phyloP scores from a whole-genome alignment of 2,329 filamentous ascomycete species.

The Coniochaeta prunicola region DNA sequence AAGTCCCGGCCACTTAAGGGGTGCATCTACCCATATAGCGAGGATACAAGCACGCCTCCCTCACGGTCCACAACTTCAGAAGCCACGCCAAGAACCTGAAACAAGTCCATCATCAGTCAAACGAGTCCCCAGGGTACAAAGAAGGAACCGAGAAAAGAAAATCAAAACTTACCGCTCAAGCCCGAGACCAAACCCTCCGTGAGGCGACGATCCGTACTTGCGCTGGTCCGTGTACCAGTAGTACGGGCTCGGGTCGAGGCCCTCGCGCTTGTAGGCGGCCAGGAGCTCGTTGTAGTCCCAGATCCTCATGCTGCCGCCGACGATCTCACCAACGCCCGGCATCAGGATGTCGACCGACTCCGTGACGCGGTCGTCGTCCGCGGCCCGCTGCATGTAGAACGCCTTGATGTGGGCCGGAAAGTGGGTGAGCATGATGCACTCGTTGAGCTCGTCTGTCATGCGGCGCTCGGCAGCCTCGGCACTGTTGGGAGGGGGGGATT shows the following conservation, averaged over 20 bases:
- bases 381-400: constrained; percentile 96
- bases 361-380: constrained; percentile 71
- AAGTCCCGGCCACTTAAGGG: constrained; percentile 43
- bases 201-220: constrained; percentile 87
- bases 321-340: constrained; percentile 95
- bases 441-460: constrained; percentile 97
- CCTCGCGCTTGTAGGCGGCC: constrained; percentile 78
- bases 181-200: constrained; percentile 89
- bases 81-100: constrained; percentile 53
- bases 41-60: constrained; percentile 67
- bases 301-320: constrained; percentile 96
- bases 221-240: constrained; percentile 99
- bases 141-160: not conserved
- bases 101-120: not conserved
- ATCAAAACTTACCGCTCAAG: constrained; percentile 56
- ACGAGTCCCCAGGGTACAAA: not conserved
- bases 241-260: constrained; percentile 77
- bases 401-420: constrained; percentile 98
- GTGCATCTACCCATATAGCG: constrained; percentile 77
- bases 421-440: constrained; percentile 91
- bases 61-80: constrained; percentile 56
- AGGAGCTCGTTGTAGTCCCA: constrained; percentile 84
- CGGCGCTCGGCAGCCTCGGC: constrained; percentile 92
- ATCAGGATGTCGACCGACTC: constrained; percentile 44
- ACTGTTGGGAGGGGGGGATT: not conserved